Percentiles rank a stretch among this genome's conserved stretches.
Evolutionary conservation across 2,329 filamentous ascomycete genomes (phyloP).

Genomic region (Ophiostoma montium): DNA sequence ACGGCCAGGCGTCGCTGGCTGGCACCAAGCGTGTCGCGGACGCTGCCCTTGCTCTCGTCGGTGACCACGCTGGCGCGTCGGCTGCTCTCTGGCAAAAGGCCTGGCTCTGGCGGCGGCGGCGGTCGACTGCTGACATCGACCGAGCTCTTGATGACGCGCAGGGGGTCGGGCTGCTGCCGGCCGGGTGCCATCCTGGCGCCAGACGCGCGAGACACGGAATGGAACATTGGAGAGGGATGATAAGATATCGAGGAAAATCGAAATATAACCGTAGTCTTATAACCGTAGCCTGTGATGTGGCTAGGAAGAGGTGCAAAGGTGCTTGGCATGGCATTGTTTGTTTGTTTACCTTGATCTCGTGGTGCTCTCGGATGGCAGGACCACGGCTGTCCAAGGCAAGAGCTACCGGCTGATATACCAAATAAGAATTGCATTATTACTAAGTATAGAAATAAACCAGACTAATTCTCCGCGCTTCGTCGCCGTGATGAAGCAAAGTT

Average conservation of each 20-base stretch:
- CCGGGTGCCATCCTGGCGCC: not conserved
- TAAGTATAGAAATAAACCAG: too few species aligned
- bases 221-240: not conserved
- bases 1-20: slow-evolving; percentile 19
- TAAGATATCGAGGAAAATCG: not conserved
- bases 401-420: too few species aligned
- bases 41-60: slow-evolving; percentile 17
- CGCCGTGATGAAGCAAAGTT: too few species aligned
- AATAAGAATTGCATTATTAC: too few species aligned
- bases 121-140: not conserved
- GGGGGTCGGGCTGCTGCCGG: slow-evolving; percentile 1
- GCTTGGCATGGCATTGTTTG: too few species aligned
- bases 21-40: slow-evolving; percentile 13
- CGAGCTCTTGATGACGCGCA: slow-evolving; percentile 13
- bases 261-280: too few species aligned
- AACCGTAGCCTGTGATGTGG: too few species aligned
- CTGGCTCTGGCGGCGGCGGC: not conserved
- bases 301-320: too few species aligned
- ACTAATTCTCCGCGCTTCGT: too few species aligned
- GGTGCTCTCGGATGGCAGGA: too few species aligned
- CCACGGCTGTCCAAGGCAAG: slow-evolving; percentile 6
- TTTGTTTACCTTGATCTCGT: too few species aligned
- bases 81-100: not conserved
- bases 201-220: not conserved
- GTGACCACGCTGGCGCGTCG: slow-evolving; percentile 14